phyloP scores from a whole-genome alignment of 148 eudicot species.

The Beta vulgaris region DNA sequence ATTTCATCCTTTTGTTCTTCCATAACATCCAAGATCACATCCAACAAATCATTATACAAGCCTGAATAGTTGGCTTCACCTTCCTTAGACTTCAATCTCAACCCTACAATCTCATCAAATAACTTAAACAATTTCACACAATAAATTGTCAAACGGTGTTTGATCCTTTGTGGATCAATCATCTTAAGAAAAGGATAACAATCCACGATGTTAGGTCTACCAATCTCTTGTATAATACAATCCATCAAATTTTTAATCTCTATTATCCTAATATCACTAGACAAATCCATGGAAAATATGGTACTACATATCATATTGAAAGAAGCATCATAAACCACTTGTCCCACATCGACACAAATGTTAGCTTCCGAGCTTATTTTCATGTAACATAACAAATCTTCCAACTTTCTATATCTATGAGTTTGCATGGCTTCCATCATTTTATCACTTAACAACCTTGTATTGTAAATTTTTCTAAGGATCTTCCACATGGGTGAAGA shows the following conservation, averaged over 20 bases:
- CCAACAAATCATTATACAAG: constrained; percentile 6
- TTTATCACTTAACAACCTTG: not conserved
- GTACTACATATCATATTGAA: constrained; percentile 10
- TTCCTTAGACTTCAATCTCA: not conserved
- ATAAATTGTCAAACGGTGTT: constrained; percentile 34
- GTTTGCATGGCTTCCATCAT: constrained; percentile 9
- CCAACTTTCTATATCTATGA: not conserved
- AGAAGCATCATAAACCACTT: constrained; percentile 5
- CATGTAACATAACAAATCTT: not conserved
- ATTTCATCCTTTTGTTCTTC: constrained; percentile 12
- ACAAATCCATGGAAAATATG: constrained; percentile 16
- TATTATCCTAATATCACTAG: not conserved
- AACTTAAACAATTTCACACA: constrained; percentile 46
- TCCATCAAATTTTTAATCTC: constrained; percentile 7
- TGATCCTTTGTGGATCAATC: constrained; percentile 46
- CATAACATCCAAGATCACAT: constrained; percentile 8
- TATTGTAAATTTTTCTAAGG: constrained; percentile 7
- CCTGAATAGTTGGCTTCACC: not conserved
- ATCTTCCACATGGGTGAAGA: constrained; percentile 1
- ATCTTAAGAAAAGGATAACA: constrained; percentile 32
- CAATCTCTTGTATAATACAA: constrained; percentile 21
- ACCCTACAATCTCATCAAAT: constrained; percentile 31
- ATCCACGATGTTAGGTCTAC: constrained; percentile 46
- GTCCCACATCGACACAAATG: not conserved
- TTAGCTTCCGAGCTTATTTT: not conserved